phyloP scores from a whole-genome alignment of 2,329 filamentous ascomycete genomes.

The Microsporum audouinii region DNA sequence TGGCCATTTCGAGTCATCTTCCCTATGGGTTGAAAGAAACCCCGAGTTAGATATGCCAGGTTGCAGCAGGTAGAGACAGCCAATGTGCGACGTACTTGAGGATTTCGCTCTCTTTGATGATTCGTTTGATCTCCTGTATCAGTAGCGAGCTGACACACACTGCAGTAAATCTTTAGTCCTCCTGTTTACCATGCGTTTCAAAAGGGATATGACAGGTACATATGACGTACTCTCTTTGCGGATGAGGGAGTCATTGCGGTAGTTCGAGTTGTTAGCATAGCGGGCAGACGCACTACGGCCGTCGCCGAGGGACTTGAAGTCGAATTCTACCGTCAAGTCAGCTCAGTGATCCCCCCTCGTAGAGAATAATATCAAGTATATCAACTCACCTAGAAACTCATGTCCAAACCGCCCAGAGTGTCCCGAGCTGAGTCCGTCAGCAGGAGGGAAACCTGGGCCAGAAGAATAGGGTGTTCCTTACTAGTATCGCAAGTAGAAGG shows the following conservation, averaged over 20 bases:
- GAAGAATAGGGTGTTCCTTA: constrained; percentile 39
- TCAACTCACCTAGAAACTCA: constrained; percentile 73
- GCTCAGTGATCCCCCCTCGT: neutral
- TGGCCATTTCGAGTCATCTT: constrained; percentile 97
- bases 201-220: neutral
- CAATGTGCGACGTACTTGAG: constrained; percentile 58
- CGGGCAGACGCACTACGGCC: constrained; percentile 85
- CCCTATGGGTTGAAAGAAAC: constrained; percentile 43
- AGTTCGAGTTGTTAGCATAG: constrained; percentile 99
- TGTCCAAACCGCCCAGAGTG: constrained; percentile 96
- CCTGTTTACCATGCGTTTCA: neutral
- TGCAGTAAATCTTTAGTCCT: constrained; percentile 32
- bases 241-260: constrained; percentile 95
- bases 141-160: constrained; percentile 92
- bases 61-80: neutral
- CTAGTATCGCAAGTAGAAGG: constrained; percentile 97
- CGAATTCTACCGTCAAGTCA: constrained; percentile 59
- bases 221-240: constrained; percentile 87
- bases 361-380: neutral
- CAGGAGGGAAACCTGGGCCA: constrained; percentile 30
- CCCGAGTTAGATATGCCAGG: neutral
- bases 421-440: constrained; percentile 60
- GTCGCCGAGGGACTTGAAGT: constrained; percentile 85
- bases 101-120: constrained; percentile 94
- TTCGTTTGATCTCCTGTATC: constrained; percentile 89